Evolutionary conservation across 2,329 filamentous ascomycete genomes (phyloP).

Genomic region (Ophiobolus disseminans): DNA sequence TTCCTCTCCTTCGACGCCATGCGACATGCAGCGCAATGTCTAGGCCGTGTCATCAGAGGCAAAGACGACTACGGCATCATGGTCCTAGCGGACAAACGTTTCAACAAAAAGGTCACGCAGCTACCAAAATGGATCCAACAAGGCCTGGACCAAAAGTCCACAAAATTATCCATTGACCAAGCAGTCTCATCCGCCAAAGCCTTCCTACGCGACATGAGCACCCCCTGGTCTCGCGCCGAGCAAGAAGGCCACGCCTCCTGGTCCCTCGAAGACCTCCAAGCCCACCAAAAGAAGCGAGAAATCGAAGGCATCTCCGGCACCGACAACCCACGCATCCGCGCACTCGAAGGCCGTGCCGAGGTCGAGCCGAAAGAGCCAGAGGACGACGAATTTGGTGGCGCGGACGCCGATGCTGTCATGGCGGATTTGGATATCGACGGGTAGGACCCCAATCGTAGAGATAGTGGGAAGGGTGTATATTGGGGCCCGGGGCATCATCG

Average conservation of each 20-base stretch:
- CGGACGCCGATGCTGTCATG: constrained; percentile 47
- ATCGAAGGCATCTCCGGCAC: constrained; percentile 71
- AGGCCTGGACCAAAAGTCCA: constrained; percentile 81
- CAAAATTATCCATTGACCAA: constrained; percentile 94
- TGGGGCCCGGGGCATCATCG: too few species aligned
- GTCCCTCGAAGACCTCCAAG: constrained; percentile 79
- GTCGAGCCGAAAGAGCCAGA: constrained; percentile 28
- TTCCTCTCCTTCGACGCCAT: constrained; percentile 99
- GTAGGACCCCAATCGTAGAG: too few species aligned
- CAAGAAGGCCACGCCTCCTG: constrained; percentile 95
- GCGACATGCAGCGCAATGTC: constrained; percentile 96
- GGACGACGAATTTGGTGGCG: constrained; percentile 45
- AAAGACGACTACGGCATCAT: constrained; percentile 99
- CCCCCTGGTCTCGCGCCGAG: constrained; percentile 81
- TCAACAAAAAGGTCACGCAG: constrained; percentile 88
- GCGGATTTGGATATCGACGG: constrained; percentile 33
- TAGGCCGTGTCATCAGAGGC: constrained; percentile 90
- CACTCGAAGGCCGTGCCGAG: constrained; percentile 39
- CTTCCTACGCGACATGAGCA: constrained; percentile 90
- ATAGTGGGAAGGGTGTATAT: too few species aligned
- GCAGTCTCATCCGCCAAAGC: constrained; percentile 86
- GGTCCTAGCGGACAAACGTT: constrained; percentile 93
- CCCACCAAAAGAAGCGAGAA: constrained; percentile 77
- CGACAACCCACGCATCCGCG: constrained; percentile 54
- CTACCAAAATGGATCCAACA: constrained; percentile 97